These are phyloP conservation scores for Termitomyces sp. DNA, from an alignment of 768 basidiomycete genomes.

Conservation along the genomic window DNA sequence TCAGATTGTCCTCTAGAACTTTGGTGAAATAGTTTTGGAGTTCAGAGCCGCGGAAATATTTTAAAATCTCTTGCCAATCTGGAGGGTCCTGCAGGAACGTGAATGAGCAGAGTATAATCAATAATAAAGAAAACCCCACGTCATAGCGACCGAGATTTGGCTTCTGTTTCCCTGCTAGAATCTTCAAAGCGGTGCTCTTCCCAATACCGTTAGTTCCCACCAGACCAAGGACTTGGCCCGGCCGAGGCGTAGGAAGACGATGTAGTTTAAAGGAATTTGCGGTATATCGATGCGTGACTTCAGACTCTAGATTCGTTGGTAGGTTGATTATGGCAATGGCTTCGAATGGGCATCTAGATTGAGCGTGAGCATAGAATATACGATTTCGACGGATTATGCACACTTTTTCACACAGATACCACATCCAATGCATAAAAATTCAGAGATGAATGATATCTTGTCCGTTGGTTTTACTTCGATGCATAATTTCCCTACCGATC, in stretches of 20 bases:
- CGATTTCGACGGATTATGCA: conserved; percentile 21
- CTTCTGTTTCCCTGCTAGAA: conserved; percentile 94
- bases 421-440: conserved; percentile 98
- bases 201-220: conserved; percentile 99
- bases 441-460: conserved; percentile 98
- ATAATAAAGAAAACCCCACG: conserved; percentile 35
- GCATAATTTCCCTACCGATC: conserved; percentile 80
- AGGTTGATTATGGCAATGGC: conserved; percentile 99
- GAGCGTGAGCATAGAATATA: not conserved
- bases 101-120: not conserved
- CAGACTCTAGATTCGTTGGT: conserved; percentile 91
- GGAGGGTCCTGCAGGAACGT: conserved; percentile 74
- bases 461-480: conserved; percentile 95
- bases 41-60: conserved; percentile 98
- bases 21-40: conserved; percentile 99
- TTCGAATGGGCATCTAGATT: conserved; percentile 90
- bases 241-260: conserved; percentile 92
- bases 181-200: conserved; percentile 96
- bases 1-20: conserved; percentile 96
- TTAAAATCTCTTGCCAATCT: conserved; percentile 98
- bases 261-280: conserved; percentile 99
- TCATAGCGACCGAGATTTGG: conserved; percentile 97
- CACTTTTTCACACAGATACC: conserved; percentile 99
- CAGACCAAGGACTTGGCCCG: conserved; percentile 97
- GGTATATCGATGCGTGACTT: conserved; percentile 97